These are phyloP conservation scores for Fusarium guadeloupense DNA, from an alignment of 2,329 filamentous ascomycete genomes.

Conservation along the genomic window DNA sequence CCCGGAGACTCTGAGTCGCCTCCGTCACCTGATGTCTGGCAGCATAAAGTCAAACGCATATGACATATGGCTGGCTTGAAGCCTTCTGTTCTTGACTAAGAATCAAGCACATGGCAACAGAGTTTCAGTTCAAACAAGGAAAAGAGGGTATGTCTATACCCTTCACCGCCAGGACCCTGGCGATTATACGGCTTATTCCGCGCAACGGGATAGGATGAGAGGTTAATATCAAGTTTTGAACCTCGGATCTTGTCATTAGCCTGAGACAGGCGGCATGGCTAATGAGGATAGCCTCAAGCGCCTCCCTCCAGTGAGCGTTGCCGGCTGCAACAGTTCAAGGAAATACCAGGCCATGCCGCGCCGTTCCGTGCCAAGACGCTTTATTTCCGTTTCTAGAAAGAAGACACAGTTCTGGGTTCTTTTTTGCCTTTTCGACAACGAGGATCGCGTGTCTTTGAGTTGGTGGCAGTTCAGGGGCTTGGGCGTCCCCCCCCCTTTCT, in stretches of 20 bases:
- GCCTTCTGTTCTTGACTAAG: background rate
- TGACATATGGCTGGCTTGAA: background rate
- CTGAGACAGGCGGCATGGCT: background rate
- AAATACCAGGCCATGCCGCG: slow-evolving; percentile 22
- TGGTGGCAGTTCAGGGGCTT: slow-evolving; percentile 9
- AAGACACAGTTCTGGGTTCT: slow-evolving; percentile 13
- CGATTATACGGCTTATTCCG: background rate
- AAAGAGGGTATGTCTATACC: background rate
- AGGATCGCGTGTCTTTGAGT: slow-evolving; percentile 16
- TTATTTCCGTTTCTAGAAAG: slow-evolving; percentile 8
- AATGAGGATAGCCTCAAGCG: background rate
- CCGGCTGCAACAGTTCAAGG: background rate
- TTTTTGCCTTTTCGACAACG: background rate
- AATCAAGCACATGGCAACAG: background rate
- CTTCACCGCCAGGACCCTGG: slow-evolving; percentile 6
- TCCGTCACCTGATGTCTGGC: background rate
- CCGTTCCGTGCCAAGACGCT: background rate
- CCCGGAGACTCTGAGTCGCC: background rate
- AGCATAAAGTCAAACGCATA: slow-evolving; percentile 5
- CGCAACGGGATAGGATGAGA: background rate
- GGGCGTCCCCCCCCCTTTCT: background rate
- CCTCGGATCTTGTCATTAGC: slow-evolving; percentile 11
- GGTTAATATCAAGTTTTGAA: background rate
- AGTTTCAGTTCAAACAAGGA: background rate
- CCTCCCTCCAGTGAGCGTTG: slow-evolving; percentile 5